Evolutionary conservation across 2,329 filamentous ascomycete species (phyloP).

Genomic region (Nannizziopsis barbatae): DNA sequence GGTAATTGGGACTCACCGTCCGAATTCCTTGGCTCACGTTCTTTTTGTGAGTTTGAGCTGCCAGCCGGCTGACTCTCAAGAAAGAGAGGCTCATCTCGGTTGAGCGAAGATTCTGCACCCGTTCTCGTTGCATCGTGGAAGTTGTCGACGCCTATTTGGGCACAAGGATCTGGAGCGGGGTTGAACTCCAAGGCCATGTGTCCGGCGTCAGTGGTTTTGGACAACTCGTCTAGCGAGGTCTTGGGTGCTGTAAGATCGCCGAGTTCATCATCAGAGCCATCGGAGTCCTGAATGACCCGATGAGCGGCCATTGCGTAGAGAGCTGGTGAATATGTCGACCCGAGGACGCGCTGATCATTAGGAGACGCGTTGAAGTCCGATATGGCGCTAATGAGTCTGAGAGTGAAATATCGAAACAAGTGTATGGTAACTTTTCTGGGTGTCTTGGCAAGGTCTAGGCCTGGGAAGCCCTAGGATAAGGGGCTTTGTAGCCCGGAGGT

Average conservation of each 20-base stretch:
- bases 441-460: no score
- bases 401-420: no score
- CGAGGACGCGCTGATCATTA: neutral
- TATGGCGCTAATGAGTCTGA: neutral
- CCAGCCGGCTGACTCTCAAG: slow-evolving; percentile 22
- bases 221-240: neutral
- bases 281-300: slow-evolving; percentile 36
- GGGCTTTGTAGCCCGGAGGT: no score
- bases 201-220: neutral
- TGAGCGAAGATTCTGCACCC: slow-evolving; percentile 21
- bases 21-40: slow-evolving; percentile 26
- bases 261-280: slow-evolving; percentile 33
- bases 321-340: no score
- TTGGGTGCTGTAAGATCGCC: slow-evolving; percentile 10
- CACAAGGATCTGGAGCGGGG: neutral
- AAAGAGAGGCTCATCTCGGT: slow-evolving; percentile 30
- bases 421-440: no score
- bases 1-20: slow-evolving; percentile 19
- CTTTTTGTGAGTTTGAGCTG: slow-evolving; percentile 23
- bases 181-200: neutral
- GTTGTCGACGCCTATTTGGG: neutral
- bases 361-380: neutral
- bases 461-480: no score
- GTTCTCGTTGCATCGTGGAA: slow-evolving; percentile 6
- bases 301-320: slow-evolving; percentile 24